phyloP scores from a whole-genome alignment of 1,284 basidiomycete species.

The Sanghuangporus weigelae region DNA sequence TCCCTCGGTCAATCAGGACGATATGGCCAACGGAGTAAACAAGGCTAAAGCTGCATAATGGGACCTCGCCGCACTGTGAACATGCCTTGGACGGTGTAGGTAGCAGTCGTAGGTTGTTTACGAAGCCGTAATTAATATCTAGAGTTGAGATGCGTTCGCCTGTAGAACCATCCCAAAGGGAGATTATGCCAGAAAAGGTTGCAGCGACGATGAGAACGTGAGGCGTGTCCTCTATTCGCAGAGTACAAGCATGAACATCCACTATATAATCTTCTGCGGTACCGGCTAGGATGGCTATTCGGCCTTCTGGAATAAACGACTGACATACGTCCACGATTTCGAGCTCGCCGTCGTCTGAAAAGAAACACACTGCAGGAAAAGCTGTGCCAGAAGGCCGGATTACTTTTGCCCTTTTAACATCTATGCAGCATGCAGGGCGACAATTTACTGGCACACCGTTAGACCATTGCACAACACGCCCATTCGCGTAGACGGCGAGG shows the following conservation, averaged over 20 bases:
- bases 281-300: constrained; percentile 38
- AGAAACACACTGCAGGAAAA: constrained; percentile 50
- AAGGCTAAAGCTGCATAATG: constrained; percentile 55
- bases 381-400: constrained; percentile 41
- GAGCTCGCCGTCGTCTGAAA: constrained; percentile 56
- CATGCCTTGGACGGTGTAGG: constrained; percentile 50
- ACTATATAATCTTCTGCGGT: constrained; percentile 48
- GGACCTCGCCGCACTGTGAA: constrained; percentile 59
- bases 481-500: constrained; percentile 52
- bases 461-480: constrained; percentile 48
- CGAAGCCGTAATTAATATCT: constrained; percentile 49
- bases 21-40: constrained; percentile 57
- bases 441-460: neutral
- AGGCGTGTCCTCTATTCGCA: constrained; percentile 43
- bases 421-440: neutral
- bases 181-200: constrained; percentile 61
- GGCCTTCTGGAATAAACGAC: constrained; percentile 30
- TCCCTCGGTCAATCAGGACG: constrained; percentile 57
- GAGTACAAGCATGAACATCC: constrained; percentile 45
- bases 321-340: constrained; percentile 44
- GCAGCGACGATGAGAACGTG: constrained; percentile 55
- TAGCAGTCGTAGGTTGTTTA: constrained; percentile 49
- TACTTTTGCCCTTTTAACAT: constrained; percentile 31
- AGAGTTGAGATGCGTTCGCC: constrained; percentile 55
- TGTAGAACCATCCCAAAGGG: constrained; percentile 62